These are phyloP conservation scores for Aspergillus thermomutatus DNA, from an alignment of 2,329 filamentous ascomycete genomes.

Conservation along the genomic window DNA sequence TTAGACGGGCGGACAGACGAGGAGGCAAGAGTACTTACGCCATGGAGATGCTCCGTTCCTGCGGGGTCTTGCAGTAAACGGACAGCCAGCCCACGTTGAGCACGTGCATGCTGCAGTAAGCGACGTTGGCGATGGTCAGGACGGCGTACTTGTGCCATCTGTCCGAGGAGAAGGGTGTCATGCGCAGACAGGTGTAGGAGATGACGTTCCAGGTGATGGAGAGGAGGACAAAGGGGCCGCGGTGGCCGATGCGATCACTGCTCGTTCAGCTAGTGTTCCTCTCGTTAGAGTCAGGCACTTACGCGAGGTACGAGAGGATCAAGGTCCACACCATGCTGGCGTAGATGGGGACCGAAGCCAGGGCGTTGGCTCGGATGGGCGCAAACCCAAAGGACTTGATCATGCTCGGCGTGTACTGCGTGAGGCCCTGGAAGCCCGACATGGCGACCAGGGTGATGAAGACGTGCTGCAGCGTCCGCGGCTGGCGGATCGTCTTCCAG, in stretches of 20 bases:
- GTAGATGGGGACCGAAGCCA: constrained; percentile 51
- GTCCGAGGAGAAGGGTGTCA: constrained; percentile 18
- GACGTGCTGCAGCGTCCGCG: constrained; percentile 53
- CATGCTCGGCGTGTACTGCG: constrained; percentile 55
- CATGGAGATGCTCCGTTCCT: constrained; percentile 59
- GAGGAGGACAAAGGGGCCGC: constrained; percentile 36
- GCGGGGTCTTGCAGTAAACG: constrained; percentile 53
- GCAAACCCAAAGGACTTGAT: constrained; percentile 53
- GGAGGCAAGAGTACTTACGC: constrained; percentile 38
- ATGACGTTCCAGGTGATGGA: constrained; percentile 38
- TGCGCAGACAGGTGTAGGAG: constrained; percentile 34
- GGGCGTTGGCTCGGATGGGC: constrained; percentile 49
- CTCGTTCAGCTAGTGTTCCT: constrained; percentile 3
- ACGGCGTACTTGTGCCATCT: constrained; percentile 30
- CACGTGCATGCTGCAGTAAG: constrained; percentile 36
- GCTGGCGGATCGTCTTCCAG: constrained; percentile 40
- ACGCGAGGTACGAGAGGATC: constrained; percentile 23
- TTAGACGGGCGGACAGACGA: neutral
- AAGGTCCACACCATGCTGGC: constrained; percentile 27
- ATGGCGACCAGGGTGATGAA: constrained; percentile 45
- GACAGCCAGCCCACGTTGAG: constrained; percentile 62
- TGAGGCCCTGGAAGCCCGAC: constrained; percentile 50
- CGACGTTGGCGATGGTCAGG: constrained; percentile 26
- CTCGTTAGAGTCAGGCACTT: constrained; percentile 4
- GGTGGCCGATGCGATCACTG: constrained; percentile 30